Conservation (phyloP, 2,329 filamentous ascomycete species). For the Waltergamsia citrina region DNA sequence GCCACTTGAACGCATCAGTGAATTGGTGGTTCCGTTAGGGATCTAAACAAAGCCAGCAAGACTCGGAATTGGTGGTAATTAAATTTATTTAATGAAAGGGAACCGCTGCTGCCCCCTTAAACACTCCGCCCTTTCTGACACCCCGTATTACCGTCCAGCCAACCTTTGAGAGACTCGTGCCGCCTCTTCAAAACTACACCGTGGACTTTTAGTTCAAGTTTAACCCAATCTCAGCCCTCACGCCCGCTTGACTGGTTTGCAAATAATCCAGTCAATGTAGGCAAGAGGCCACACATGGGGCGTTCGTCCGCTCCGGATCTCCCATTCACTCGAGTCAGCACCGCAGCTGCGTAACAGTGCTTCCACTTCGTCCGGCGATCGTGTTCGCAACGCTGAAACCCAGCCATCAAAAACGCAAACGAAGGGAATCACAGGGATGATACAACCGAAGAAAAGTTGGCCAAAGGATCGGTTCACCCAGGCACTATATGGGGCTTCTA, state of each 20-base stretch:
- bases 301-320: constrained; percentile 35
- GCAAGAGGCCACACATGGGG: constrained; percentile 41
- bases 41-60: neutral
- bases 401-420: constrained; percentile 61
- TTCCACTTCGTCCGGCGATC: constrained; percentile 57
- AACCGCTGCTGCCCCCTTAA: too few species aligned
- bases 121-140: neutral
- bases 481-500: constrained; percentile 42
- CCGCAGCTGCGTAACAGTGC: constrained; percentile 43
- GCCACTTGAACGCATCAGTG: constrained; percentile 29
- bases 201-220: too few species aligned
- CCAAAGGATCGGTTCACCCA: constrained; percentile 40
- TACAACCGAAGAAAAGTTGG: constrained; percentile 57
- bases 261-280: constrained; percentile 42
- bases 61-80: too few species aligned
- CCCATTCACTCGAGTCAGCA: constrained; percentile 35
- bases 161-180: too few species aligned
- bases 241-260: too few species aligned
- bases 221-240: too few species aligned
- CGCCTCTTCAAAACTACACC: neutral
- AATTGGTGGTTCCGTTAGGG: constrained; percentile 36
- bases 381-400: constrained; percentile 57
- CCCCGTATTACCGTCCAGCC: neutral
- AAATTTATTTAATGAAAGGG: too few species aligned
- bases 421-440: constrained; percentile 57